These are phyloP conservation scores for Sutorius eximius DNA, from an alignment of 1,284 basidiomycete genomes.

Conservation along the genomic window DNA sequence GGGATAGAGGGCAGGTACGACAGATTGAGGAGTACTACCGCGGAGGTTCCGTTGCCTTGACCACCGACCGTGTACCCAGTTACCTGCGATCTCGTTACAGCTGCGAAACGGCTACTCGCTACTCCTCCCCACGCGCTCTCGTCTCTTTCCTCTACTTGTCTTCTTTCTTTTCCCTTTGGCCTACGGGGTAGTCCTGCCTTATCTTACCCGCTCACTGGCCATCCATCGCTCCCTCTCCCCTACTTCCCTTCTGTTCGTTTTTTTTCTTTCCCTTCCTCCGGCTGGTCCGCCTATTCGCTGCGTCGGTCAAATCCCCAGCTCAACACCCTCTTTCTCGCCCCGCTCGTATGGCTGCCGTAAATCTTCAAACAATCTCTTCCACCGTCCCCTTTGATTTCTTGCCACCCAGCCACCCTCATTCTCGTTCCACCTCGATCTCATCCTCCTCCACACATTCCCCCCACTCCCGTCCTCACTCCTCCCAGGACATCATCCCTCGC, in stretches of 20 bases:
- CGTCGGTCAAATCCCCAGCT: slow-evolving; percentile 42
- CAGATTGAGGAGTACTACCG: slow-evolving; percentile 4
- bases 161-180: slow-evolving; percentile 13
- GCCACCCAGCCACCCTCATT: slow-evolving; percentile 60
- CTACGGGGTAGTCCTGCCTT: slow-evolving; percentile 27
- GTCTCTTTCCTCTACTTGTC: slow-evolving; percentile 7
- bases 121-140: slow-evolving; percentile 13
- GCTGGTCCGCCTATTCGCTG: slow-evolving; percentile 37
- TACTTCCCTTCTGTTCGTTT: background rate
- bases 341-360: slow-evolving; percentile 63
- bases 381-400: slow-evolving; percentile 70
- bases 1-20: slow-evolving; percentile 23
- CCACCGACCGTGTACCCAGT: slow-evolving; percentile 46
- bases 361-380: slow-evolving; percentile 67
- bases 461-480: slow-evolving; percentile 72
- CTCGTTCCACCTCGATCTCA: slow-evolving; percentile 74
- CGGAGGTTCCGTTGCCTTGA: slow-evolving; percentile 59
- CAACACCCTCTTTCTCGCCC: slow-evolving; percentile 36
- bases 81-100: slow-evolving; percentile 32
- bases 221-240: slow-evolving; percentile 1
- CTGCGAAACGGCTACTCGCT: slow-evolving; percentile 19
- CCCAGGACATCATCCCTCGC: slow-evolving; percentile 58
- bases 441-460: slow-evolving; percentile 69
- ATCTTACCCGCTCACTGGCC: background rate
- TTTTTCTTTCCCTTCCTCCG: slow-evolving; percentile 24